Conservation (phyloP, 768 basidiomycete genomes). For the Tulasnella sp. region DNA sequence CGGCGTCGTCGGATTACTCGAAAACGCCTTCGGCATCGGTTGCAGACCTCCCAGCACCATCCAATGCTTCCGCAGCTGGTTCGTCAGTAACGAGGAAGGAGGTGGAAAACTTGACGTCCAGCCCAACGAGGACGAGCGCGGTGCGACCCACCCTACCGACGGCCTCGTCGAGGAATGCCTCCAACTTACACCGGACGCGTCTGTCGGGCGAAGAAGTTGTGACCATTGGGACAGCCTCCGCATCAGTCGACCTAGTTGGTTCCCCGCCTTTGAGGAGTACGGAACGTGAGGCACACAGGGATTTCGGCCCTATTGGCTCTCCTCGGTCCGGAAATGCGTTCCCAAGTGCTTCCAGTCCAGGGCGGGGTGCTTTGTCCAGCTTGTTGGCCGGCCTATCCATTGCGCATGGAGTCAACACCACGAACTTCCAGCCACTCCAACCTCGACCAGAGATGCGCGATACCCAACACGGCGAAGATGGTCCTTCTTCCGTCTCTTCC, state of each 20-base stretch:
- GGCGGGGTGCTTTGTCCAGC: conserved; percentile 7
- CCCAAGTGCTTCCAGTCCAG: conserved; percentile 1
- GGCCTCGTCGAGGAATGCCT: conserved; percentile 26
- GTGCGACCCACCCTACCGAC: conserved; percentile 17
- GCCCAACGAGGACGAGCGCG: neutral
- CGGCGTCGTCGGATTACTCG: conserved; percentile 8
- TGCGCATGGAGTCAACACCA: neutral
- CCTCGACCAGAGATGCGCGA: conserved; percentile 20
- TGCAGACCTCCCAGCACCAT: neutral
- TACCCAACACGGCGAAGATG: conserved; percentile 21
- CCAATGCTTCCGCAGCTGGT: neutral
- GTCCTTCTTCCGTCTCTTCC: neutral
- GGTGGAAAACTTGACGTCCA: neutral
- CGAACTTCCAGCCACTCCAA: neutral
- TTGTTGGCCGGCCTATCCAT: conserved; percentile 6
- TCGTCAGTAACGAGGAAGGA: neutral
- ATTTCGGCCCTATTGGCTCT: conserved; percentile 12
- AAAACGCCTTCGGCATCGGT: neutral
- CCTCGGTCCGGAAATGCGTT: conserved; percentile 4
- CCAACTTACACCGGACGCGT: conserved; percentile 17
- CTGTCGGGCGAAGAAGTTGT: conserved; percentile 46
- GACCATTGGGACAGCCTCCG: conserved; percentile 72
- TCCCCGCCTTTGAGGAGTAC: neutral
- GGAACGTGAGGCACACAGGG: neutral
- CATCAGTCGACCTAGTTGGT: conserved; percentile 15